Conservation (phyloP, 768 basidiomycete species). For the Naganishia friedmannii region DNA sequence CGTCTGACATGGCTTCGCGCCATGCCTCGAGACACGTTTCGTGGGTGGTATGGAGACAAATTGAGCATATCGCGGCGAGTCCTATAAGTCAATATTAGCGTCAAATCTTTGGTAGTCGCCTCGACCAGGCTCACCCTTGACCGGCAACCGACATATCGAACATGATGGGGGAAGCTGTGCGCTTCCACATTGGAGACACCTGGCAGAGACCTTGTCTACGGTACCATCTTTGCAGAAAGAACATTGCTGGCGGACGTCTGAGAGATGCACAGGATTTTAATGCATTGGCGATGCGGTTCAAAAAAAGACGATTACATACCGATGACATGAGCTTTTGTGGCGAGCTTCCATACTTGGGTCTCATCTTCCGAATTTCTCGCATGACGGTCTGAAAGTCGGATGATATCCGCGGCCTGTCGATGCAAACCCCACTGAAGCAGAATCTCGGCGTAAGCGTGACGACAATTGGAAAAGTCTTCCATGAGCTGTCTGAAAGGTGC, state of each 20-base stretch:
- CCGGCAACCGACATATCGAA: constrained; percentile 45
- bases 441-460: constrained; percentile 45
- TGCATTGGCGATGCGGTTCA: constrained; percentile 2
- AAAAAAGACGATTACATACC: constrained; percentile 19
- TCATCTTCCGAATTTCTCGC: neutral
- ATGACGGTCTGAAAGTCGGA: constrained; percentile 29
- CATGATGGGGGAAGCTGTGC: constrained; percentile 35
- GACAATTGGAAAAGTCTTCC: constrained; percentile 35
- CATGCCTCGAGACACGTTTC: neutral
- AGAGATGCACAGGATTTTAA: constrained; percentile 6
- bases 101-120: neutral
- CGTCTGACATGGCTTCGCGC: constrained; percentile 6
- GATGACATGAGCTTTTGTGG: constrained; percentile 5
- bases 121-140: constrained; percentile 41
- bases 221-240: constrained; percentile 29
- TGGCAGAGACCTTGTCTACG: neutral
- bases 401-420: constrained; percentile 33
- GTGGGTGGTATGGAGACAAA: neutral
- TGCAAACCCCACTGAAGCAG: constrained; percentile 41
- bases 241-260: constrained; percentile 30
- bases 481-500: constrained; percentile 30
- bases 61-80: constrained; percentile 10
- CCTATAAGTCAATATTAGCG: neutral
- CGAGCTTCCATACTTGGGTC: neutral
- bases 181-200: constrained; percentile 37